Evolutionary conservation across 495 filamentous ascomycete genomes (phyloP).

Genomic region (Xylaria flabelliformis): DNA sequence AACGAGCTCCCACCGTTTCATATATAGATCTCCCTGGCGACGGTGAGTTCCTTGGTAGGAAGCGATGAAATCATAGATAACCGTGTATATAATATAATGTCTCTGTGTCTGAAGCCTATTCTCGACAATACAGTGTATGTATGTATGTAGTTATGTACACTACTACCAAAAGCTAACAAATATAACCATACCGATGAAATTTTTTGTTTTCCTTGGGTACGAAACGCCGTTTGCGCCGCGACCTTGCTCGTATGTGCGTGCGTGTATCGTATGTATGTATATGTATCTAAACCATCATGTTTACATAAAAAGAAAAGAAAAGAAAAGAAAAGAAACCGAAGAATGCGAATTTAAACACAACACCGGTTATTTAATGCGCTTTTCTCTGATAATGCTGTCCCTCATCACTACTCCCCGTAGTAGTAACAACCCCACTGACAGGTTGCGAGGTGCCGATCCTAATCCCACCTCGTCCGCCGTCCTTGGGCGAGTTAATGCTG

Average conservation of each 20-base stretch:
- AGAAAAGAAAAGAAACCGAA: neutral
- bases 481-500: slow-evolving; percentile 37
- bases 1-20: too few relatives aligned
- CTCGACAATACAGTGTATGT: neutral
- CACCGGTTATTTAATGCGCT: neutral
- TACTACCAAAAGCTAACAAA: neutral
- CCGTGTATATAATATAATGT: neutral
- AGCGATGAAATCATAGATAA: too few relatives aligned
- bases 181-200: neutral
- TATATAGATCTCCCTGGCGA: too few relatives aligned
- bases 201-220: neutral
- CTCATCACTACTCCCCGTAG: slow-evolving; percentile 38
- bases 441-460: slow-evolving; percentile 43
- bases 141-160: neutral
- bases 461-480: slow-evolving; percentile 42
- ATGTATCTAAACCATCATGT: neutral
- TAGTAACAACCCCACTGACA: slow-evolving; percentile 26
- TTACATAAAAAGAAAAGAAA: neutral
- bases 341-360: neutral
- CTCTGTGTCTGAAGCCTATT: neutral
- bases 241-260: neutral
- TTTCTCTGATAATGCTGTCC: slow-evolving; percentile 3
- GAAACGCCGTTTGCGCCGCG: slow-evolving; percentile 3
- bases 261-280: neutral
- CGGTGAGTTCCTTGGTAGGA: too few relatives aligned